Percentiles rank a stretch among this genome's conserved stretches.
Conservation (phyloP, 1,284 basidiomycete species). For the Tremellales sp. region DNA sequence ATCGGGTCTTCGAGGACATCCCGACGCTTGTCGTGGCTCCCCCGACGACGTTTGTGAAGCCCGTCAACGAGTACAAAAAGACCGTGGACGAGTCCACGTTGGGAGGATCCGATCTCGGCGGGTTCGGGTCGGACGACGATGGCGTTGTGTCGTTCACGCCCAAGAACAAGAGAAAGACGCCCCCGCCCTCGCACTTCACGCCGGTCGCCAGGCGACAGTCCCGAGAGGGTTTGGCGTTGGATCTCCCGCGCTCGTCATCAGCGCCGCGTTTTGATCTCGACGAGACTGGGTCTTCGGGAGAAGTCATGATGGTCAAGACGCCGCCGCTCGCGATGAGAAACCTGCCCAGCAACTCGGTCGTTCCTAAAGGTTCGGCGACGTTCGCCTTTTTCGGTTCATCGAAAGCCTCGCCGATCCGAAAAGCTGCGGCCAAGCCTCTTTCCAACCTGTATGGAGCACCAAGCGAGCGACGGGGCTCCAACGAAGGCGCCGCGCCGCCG, state of each 20-base stretch:
- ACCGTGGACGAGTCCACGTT: constrained; percentile 25
- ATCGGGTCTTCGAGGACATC: constrained; percentile 35
- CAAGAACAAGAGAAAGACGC: constrained; percentile 43
- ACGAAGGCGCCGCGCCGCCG: constrained; percentile 8
- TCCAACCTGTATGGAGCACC: background rate
- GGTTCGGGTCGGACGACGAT: constrained; percentile 23
- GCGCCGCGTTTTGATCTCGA: constrained; percentile 38
- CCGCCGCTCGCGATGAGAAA: constrained; percentile 19
- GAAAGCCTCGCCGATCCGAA: background rate
- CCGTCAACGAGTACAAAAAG: constrained; percentile 35
- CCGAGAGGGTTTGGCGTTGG: constrained; percentile 36
- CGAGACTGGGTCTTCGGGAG: constrained; percentile 37
- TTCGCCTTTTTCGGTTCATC: constrained; percentile 35
- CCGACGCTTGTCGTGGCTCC: constrained; percentile 7
- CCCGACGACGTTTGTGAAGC: constrained; percentile 39
- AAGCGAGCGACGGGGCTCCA: constrained; percentile 2
- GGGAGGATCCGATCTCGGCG: constrained; percentile 44
- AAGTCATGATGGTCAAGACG: constrained; percentile 27
- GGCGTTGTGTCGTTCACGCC: constrained; percentile 62
- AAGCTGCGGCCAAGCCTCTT: constrained; percentile 3
- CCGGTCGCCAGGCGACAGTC: constrained; percentile 39
- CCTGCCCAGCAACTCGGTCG: constrained; percentile 8
- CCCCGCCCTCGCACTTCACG: constrained; percentile 43
- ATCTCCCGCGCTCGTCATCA: constrained; percentile 32
- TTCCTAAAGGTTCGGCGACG: constrained; percentile 29